A percentile compares a stretch with the other conserved stretches of the same genome.
Conservation (phyloP, 805 yeast species). For the Scheffersomyces coipomensis region DNA sequence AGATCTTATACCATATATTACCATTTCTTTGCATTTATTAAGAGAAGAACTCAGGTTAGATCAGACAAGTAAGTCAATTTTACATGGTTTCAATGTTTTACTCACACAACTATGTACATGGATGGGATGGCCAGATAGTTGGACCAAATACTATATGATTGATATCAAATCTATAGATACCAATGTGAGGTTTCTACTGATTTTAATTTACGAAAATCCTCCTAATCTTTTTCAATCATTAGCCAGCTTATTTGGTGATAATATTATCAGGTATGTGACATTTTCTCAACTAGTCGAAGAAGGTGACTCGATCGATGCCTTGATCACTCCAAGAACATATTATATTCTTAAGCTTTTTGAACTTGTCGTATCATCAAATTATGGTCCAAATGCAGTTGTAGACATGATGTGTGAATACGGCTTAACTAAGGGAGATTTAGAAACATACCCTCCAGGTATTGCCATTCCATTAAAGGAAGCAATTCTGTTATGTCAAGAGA, state of each 20-base stretch:
- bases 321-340: slow-evolving; percentile 66
- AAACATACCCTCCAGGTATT: slow-evolving; percentile 74
- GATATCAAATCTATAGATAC: slow-evolving; percentile 33
- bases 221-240: slow-evolving; percentile 61
- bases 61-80: slow-evolving; percentile 34
- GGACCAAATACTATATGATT: slow-evolving; percentile 58
- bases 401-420: slow-evolving; percentile 60
- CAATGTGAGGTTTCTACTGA: slow-evolving; percentile 40
- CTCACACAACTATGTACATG: slow-evolving; percentile 61
- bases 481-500: slow-evolving; percentile 51
- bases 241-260: slow-evolving; percentile 41
- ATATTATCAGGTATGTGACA: slow-evolving; percentile 54
- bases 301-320: slow-evolving; percentile 53
- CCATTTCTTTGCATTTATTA: slow-evolving; percentile 68
- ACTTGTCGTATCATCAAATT: slow-evolving; percentile 52
- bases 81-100: slow-evolving; percentile 47
- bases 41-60: slow-evolving; percentile 74
- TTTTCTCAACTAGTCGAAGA: slow-evolving; percentile 70
- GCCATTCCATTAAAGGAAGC: slow-evolving; percentile 65
- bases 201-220: slow-evolving; percentile 50
- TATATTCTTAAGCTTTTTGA: slow-evolving; percentile 62
- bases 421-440: slow-evolving; percentile 51
- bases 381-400: slow-evolving; percentile 53
- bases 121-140: slow-evolving; percentile 72
- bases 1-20: slow-evolving; percentile 61